phyloP scores from a whole-genome alignment of 2,329 filamentous ascomycete genomes.

The Fusarium camptoceras region DNA sequence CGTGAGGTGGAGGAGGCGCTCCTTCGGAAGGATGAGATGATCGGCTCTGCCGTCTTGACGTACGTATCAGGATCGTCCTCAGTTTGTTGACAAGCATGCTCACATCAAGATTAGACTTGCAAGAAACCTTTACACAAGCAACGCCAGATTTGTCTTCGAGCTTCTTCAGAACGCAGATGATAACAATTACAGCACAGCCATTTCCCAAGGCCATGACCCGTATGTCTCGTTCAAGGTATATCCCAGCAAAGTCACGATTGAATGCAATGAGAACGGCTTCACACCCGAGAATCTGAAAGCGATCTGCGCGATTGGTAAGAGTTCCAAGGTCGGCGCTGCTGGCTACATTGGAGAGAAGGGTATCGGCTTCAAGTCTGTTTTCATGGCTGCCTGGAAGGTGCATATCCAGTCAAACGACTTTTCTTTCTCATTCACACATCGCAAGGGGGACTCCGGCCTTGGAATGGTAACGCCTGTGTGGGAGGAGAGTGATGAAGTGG shows the following conservation, averaged over 20 bases:
- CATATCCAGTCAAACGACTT: constrained; percentile 58
- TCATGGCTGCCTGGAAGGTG: constrained; percentile 59
- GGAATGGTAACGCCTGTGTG: constrained; percentile 63
- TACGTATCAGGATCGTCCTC: not conserved
- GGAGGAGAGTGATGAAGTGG: too few species aligned
- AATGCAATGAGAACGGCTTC: constrained; percentile 65
- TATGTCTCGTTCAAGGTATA: constrained; percentile 53
- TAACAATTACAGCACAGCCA: constrained; percentile 54
- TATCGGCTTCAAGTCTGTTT: constrained; percentile 65
- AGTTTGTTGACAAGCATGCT: not conserved
- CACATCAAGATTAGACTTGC: constrained; percentile 51
- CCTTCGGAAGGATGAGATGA: constrained; percentile 41
- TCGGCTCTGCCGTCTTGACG: constrained; percentile 42
- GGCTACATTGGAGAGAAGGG: constrained; percentile 64
- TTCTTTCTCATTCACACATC: constrained; percentile 58
- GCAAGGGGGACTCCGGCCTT: constrained; percentile 56
- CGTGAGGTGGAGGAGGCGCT: constrained; percentile 40
- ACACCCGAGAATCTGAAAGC: constrained; percentile 55
- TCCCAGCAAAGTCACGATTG: constrained; percentile 55
- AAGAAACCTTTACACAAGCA: constrained; percentile 56
- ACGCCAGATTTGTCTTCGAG: constrained; percentile 63
- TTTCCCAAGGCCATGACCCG: constrained; percentile 39
- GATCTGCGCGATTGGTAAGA: constrained; percentile 59
- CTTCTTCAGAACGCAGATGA: constrained; percentile 68
- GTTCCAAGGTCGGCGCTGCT: constrained; percentile 57